Evolutionary conservation across 1,139 yeast species (phyloP).

Genomic region (Yamadazyma triangularis): DNA sequence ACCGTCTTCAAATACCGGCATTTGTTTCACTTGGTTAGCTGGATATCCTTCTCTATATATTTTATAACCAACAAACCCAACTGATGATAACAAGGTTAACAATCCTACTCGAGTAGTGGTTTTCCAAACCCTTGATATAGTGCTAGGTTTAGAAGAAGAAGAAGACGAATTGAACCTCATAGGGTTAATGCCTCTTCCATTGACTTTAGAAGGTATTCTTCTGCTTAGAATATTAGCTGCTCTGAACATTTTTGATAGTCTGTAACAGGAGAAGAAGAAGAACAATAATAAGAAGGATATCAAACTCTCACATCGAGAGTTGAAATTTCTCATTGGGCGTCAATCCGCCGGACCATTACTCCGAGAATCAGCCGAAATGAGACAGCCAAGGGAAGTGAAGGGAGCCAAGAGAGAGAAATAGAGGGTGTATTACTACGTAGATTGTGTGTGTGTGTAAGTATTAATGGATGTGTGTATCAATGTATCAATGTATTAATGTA

Average conservation of each 20-base stretch:
- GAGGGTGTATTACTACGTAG: too few species aligned
- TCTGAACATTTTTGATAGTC: conserved; percentile 5
- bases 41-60: conserved; percentile 64
- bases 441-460: too few species aligned
- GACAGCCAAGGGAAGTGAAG: too few species aligned
- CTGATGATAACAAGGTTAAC: conserved; percentile 27
- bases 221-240: not conserved
- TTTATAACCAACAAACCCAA: conserved; percentile 51
- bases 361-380: too few species aligned
- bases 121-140: conserved; percentile 21
- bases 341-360: conserved; percentile 7
- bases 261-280: not conserved
- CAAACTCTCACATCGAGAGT: not conserved
- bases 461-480: too few species aligned
- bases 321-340: conserved; percentile 6
- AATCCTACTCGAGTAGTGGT: conserved; percentile 25
- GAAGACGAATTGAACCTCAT: conserved; percentile 11
- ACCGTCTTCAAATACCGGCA: conserved; percentile 59
- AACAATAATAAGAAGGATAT: not conserved
- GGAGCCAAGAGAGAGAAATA: too few species aligned
- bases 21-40: conserved; percentile 48
- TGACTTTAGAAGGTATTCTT: not conserved
- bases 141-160: conserved; percentile 5
- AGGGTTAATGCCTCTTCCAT: too few species aligned
- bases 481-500: too few species aligned